phyloP scores from a whole-genome alignment of 2,329 filamentous ascomycete species.

The Clarireedia homoeocarpa region DNA sequence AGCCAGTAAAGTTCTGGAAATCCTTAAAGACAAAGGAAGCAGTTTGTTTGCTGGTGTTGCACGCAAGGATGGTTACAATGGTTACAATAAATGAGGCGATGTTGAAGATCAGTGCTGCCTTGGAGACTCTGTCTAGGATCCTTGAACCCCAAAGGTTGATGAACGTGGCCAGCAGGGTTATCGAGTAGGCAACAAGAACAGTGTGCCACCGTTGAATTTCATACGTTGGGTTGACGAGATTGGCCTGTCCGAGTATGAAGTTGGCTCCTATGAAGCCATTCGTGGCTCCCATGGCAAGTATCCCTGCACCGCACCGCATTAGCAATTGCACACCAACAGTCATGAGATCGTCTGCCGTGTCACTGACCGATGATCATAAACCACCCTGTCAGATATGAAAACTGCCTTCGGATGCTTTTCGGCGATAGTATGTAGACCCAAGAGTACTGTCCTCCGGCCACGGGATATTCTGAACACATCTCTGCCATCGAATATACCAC shows the following conservation, averaged over 20 bases:
- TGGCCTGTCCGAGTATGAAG: slow-evolving; percentile 46
- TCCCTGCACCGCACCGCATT: slow-evolving; percentile 10
- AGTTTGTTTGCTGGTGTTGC: slow-evolving; percentile 45
- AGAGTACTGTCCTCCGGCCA: slow-evolving; percentile 49
- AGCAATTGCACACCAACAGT: slow-evolving; percentile 1
- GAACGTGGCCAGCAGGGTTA: slow-evolving; percentile 36
- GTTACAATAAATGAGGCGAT: slow-evolving; percentile 44
- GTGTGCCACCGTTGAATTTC: slow-evolving; percentile 49
- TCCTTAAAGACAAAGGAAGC: slow-evolving; percentile 47
- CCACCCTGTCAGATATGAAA: slow-evolving; percentile 40
- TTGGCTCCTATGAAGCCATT: slow-evolving; percentile 48
- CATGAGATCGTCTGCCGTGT: slow-evolving; percentile 1
- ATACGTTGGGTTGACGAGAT: slow-evolving; percentile 42
- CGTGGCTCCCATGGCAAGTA: slow-evolving; percentile 43
- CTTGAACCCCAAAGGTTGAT: slow-evolving; percentile 44
- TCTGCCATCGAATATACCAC: slow-evolving; percentile 53
- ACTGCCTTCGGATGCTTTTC: slow-evolving; percentile 34
- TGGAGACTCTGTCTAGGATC: slow-evolving; percentile 43
- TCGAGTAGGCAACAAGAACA: slow-evolving; percentile 42
- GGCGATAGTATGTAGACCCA: slow-evolving; percentile 51
- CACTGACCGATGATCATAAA: slow-evolving; percentile 38
- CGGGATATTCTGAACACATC: slow-evolving; percentile 48
- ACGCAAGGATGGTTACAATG: slow-evolving; percentile 43
- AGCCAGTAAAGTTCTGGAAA: slow-evolving; percentile 48
- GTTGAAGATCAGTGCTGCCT: slow-evolving; percentile 44